Evolutionary conservation across 306 rosid species (phyloP).

Genomic region (Oemleria cerasiformis): DNA sequence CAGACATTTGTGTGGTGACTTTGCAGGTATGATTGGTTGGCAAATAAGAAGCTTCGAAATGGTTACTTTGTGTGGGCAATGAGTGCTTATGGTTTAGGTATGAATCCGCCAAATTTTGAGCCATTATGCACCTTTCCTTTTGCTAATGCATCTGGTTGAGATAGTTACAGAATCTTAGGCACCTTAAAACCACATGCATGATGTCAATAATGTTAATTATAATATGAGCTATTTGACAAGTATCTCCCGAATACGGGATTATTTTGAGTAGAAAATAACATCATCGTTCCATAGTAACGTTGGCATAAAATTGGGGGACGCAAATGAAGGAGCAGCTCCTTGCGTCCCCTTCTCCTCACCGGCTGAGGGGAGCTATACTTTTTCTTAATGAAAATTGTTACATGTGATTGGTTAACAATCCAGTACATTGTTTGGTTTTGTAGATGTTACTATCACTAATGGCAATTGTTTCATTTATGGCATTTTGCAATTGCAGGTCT

Average conservation of each 20-base stretch:
- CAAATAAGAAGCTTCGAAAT: conserved; percentile 68
- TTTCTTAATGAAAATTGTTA: not conserved
- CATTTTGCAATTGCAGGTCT: conserved; percentile 54
- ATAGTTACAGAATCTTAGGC: not conserved
- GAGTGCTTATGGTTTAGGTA: conserved; percentile 98
- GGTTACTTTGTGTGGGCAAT: conserved; percentile 98
- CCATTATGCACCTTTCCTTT: not conserved
- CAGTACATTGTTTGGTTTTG: not conserved
- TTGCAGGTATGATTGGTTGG: conserved; percentile 89
- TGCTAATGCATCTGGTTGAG: conserved; percentile 2
- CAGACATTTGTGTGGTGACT: conserved; percentile 25
- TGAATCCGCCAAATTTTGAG: conserved; percentile 18
- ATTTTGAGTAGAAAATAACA: not conserved
- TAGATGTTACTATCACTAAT: not conserved
- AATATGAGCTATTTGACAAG: not conserved
- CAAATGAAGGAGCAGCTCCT: not conserved
- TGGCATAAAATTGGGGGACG: not conserved
- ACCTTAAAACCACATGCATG: too few relatives aligned
- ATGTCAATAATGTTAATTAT: not conserved
- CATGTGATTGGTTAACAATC: not conserved
- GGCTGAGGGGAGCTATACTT: not conserved
- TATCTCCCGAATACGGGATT: not conserved
- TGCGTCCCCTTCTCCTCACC: not conserved
- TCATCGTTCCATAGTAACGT: not conserved
- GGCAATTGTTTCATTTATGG: not conserved